Evolutionary conservation across 768 basidiomycete genomes (phyloP).

Genomic region (Galerina marginata): DNA sequence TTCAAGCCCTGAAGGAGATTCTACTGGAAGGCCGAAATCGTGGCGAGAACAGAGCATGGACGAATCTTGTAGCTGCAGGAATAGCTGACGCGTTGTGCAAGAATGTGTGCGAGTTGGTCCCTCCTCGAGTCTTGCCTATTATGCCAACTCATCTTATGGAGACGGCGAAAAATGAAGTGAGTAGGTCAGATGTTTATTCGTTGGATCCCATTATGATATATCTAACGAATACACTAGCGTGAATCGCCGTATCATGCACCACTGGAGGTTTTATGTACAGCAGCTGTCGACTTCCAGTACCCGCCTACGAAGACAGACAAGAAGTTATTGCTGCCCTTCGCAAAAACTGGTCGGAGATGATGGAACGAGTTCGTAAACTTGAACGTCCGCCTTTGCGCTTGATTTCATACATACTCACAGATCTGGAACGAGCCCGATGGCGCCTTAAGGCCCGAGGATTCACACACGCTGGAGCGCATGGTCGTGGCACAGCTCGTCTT

Average conservation of each 20-base stretch:
- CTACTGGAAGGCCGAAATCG: neutral
- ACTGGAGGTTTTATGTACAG: constrained; percentile 5
- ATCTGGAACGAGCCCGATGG: constrained; percentile 9
- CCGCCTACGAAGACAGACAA: constrained; percentile 9
- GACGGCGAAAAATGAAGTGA: neutral
- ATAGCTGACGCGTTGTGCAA: constrained; percentile 10
- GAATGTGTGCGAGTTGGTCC: constrained; percentile 1
- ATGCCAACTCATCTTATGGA: neutral
- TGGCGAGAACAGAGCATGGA: neutral
- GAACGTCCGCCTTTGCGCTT: neutral
- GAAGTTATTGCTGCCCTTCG: constrained; percentile 4
- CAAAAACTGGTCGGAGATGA: constrained; percentile 8
- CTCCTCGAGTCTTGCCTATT: neutral
- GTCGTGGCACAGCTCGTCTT: constrained; percentile 1
- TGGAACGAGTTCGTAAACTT: neutral
- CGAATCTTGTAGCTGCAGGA: constrained; percentile 2
- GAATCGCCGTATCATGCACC: constrained; percentile 6
- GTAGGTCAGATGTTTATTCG: neutral
- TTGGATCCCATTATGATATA: neutral
- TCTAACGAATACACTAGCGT: neutral
- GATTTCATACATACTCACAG: neutral
- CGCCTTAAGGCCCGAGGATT: constrained; percentile 7
- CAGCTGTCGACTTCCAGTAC: neutral
- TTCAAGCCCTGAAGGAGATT: too few relatives aligned
- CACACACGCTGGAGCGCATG: constrained; percentile 8